Evolutionary conservation across 148 eudicot genomes (phyloP).

Genomic region (Hydrangea macrophylla): DNA sequence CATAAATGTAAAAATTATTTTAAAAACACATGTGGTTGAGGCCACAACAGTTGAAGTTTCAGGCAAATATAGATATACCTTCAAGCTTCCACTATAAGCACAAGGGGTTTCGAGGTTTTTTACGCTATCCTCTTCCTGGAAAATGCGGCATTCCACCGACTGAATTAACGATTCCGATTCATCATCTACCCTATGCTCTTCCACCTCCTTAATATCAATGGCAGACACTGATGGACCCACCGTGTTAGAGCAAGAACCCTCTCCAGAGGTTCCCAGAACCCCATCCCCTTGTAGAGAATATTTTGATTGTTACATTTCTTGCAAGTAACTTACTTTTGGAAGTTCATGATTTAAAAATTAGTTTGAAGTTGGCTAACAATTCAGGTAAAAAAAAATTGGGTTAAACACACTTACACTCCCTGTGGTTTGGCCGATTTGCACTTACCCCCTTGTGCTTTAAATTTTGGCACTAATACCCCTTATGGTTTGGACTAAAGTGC

Average conservation of each 20-base stretch:
- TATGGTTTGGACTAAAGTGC: too few relatives aligned
- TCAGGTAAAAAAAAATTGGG: too few relatives aligned
- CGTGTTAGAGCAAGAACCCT: conserved; percentile 16
- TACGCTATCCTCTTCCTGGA: conserved; percentile 80
- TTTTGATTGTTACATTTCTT: too few relatives aligned
- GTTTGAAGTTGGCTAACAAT: too few relatives aligned
- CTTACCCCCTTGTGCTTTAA: too few relatives aligned
- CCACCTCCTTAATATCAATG: conserved; percentile 29
- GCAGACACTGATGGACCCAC: conserved; percentile 36
- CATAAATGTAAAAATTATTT: not conserved
- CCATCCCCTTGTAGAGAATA: conserved; percentile 36
- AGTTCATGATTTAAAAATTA: too few relatives aligned
- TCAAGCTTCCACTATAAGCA: conserved; percentile 80
- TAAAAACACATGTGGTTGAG: not conserved
- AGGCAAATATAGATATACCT: conserved; percentile 35
- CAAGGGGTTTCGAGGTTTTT: conserved; percentile 80
- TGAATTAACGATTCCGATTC: conserved; percentile 73
- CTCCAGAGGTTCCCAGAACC: conserved; percentile 34
- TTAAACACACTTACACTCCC: too few relatives aligned
- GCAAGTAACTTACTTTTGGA: too few relatives aligned
- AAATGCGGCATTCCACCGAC: conserved; percentile 72
- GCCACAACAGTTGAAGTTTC: not conserved
- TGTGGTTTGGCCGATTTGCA: too few relatives aligned
- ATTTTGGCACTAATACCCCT: too few relatives aligned
- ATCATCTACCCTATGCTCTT: conserved; percentile 30